Conservation (phyloP, 116 monocot species). For the Papilionanthe hybrid region DNA sequence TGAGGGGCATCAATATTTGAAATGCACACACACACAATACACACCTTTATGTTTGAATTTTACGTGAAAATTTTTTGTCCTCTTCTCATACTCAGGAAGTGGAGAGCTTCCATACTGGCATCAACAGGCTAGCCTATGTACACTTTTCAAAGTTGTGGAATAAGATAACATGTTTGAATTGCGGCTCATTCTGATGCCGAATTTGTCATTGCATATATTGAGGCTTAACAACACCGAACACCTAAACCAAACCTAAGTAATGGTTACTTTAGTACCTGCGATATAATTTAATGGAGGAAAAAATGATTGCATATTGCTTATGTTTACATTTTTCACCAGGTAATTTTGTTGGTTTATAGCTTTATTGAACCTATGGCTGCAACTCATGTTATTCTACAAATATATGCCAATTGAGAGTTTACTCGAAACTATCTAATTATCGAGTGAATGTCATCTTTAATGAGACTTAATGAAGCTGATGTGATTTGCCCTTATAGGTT, state of each 20-base stretch:
- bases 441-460: neutral
- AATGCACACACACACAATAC: too few species aligned
- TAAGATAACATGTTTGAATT: neutral
- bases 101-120: too few species aligned
- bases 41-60: too few species aligned
- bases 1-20: too few species aligned
- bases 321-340: neutral
- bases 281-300: neutral
- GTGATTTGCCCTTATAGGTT: neutral
- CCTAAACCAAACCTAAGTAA: neutral
- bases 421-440: neutral
- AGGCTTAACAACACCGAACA: neutral
- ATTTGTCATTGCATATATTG: neutral
- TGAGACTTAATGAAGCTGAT: neutral
- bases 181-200: neutral
- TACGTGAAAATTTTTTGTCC: too few species aligned
- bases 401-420: neutral
- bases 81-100: too few species aligned
- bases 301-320: neutral
- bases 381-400: neutral
- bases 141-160: too few species aligned
- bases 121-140: too few species aligned
- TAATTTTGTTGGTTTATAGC: neutral
- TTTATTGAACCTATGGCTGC: conserved; percentile 1
- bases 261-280: neutral